Evolutionary conservation across 768 basidiomycete genomes (phyloP).

Genomic region (Mycena venus): DNA sequence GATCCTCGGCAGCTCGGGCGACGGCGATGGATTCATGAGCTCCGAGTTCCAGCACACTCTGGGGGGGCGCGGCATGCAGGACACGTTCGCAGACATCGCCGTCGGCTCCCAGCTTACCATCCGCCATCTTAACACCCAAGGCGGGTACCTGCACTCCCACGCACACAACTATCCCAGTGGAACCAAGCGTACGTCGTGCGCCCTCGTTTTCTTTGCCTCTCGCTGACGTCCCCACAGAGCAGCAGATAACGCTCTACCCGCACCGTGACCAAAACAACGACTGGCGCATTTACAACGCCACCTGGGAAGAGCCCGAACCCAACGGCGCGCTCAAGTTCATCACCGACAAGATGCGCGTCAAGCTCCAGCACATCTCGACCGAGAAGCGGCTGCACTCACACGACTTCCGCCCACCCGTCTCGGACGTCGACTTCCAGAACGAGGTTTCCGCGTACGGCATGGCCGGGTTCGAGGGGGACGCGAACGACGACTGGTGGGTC

Average conservation of each 20-base stretch:
- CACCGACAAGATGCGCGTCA: constrained; percentile 76
- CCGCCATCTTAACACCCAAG: constrained; percentile 96
- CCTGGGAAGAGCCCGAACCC: constrained; percentile 70
- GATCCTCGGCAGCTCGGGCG: constrained; percentile 90
- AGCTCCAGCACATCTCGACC: constrained; percentile 84
- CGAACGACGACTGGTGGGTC: constrained; percentile 93
- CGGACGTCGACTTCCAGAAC: constrained; percentile 99
- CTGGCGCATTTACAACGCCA: constrained; percentile 89
- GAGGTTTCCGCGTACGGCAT: constrained; percentile 97
- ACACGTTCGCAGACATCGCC: constrained; percentile 93
- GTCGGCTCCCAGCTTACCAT: constrained; percentile 87
- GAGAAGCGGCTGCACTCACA: constrained; percentile 94
- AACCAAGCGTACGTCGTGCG: constrained; percentile 77
- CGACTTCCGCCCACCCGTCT: constrained; percentile 93
- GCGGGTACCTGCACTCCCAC: constrained; percentile 99
- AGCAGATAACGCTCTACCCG: constrained; percentile 99
- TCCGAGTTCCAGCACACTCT: constrained; percentile 98
- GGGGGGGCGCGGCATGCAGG: constrained; percentile 88
- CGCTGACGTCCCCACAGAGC: constrained; percentile 68
- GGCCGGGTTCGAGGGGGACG: constrained; percentile 86
- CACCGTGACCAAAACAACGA: constrained; percentile 97
- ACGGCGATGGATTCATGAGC: constrained; percentile 99
- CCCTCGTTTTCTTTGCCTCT: neutral
- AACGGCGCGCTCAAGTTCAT: constrained; percentile 60
- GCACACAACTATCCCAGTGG: constrained; percentile 90